Percentiles rank a stretch among this genome's conserved stretches.
These are phyloP conservation scores for Aeschynomene evenia DNA, from an alignment of 306 rosid species.

Conservation along the genomic window DNA sequence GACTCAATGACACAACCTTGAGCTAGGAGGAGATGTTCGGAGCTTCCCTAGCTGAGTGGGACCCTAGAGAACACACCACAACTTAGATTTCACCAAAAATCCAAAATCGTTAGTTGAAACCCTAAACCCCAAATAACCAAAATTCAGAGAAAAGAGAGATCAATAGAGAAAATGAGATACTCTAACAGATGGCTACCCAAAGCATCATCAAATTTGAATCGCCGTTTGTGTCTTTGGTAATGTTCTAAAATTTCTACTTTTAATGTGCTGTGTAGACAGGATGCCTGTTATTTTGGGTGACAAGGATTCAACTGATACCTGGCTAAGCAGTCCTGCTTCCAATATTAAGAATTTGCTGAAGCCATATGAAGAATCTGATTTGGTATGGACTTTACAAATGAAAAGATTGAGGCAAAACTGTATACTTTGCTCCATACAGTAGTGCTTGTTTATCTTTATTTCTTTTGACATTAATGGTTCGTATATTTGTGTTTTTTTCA, in stretches of 20 bases:
- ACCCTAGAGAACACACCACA: no score
- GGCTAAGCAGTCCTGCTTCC: conserved; percentile 66
- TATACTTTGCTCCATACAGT: not conserved
- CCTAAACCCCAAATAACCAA: no score
- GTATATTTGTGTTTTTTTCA: not conserved
- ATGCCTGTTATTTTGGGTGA: conserved; percentile 93
- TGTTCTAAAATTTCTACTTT: conserved; percentile 11
- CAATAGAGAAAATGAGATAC: no score
- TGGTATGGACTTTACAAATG: conserved; percentile 51
- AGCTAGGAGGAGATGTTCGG: no score
- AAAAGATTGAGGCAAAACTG: conserved; percentile 2
- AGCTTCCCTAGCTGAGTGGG: no score
- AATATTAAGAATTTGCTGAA: conserved; percentile 56
- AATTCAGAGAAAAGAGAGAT: no score
- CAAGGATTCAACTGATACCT: conserved; percentile 62
- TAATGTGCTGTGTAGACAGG: conserved; percentile 55
- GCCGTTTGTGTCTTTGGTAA: conserved; percentile 5
- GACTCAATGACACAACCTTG: no score
- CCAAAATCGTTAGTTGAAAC: no score
- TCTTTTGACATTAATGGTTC: not conserved
- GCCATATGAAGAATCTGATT: conserved; percentile 70
- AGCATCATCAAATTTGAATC: conserved; percentile 25
- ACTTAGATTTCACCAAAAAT: no score
- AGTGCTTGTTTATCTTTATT: not conserved
- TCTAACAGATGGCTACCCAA: not conserved